Percentiles rank a stretch among this genome's conserved stretches.
These are phyloP conservation scores for Pyrenula aspistea DNA, from an alignment of 495 filamentous ascomycete species.

Conservation along the genomic window DNA sequence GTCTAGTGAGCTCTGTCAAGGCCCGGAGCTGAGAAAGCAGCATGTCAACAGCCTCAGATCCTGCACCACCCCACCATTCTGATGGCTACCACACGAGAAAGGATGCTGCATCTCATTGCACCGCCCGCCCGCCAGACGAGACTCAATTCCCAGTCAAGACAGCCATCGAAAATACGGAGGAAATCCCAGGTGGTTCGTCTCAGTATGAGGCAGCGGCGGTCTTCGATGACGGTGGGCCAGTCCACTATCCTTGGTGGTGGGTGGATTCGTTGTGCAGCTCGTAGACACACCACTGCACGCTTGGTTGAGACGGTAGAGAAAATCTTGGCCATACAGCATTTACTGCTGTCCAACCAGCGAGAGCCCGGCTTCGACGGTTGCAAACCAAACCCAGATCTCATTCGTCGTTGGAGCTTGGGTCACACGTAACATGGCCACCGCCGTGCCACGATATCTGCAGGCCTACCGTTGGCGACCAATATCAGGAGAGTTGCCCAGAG, in stretches of 20 bases:
- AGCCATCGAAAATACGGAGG: not conserved
- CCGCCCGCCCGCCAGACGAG: too few relatives aligned
- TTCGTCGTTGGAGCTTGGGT: not conserved
- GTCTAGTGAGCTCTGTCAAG: not conserved
- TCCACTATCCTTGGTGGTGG: not conserved
- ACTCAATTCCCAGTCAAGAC: too few relatives aligned
- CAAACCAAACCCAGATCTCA: not conserved
- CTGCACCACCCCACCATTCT: too few relatives aligned
- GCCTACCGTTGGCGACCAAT: not conserved
- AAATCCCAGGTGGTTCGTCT: not conserved
- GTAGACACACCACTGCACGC: not conserved
- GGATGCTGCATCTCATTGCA: too few relatives aligned
- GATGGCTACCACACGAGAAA: too few relatives aligned
- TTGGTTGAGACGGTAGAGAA: not conserved
- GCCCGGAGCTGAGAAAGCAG: not conserved
- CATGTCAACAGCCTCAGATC: not conserved
- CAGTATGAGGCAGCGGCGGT: not conserved
- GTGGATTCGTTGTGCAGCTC: not conserved
- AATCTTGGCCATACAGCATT: not conserved
- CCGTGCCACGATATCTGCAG: not conserved
- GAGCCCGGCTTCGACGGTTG: not conserved
- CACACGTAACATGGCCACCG: not conserved
- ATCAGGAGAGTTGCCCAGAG: not conserved
- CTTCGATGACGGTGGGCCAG: not conserved
- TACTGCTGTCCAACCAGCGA: too few relatives aligned